Evolutionary conservation across 2,329 filamentous ascomycete species (phyloP), one percentile per base, ranked within the genome.

Genomic region (Cladosporium sp.): DNA sequence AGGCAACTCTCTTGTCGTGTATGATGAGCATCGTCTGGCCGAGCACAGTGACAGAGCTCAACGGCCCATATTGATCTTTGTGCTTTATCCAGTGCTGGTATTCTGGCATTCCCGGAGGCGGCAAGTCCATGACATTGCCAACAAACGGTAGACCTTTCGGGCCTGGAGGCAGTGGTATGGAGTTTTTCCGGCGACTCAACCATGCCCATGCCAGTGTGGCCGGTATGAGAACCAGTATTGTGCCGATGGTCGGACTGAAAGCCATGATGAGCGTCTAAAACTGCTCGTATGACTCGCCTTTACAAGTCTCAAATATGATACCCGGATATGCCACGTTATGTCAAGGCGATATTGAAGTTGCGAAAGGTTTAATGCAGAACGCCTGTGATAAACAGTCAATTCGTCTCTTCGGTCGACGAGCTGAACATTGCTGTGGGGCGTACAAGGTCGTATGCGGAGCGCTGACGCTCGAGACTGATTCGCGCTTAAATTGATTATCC

Each of bases 21-120:
- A 83, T 68, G 18, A 83, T 72, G 11, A 83, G 69, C 4, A 82
- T 72, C 0, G 79, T 80, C 49, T 79, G 75, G 0, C 81, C 80
- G 32, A 83, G 67, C 15, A 78, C 73, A 0, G 75, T 82, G 4
- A 83, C 67, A 4, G 79, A 81, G 65, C 79, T 74, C 34, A 77
- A 67, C 2, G 74, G 71, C 6, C 71, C 70, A 58, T 69, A 70
- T 5, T 12, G 52, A n/a, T 80, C 75, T 62, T 79, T 81, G 66
- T 79, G 76, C 66, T 78, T 77, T 34, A 78, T 59, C 80, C 80
- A 83, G 64, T 82, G 80, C 55, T 76, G 68, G 66, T 75, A 80
- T 66, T 81, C 79, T 4, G 71, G 74, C 6, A 66, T 68, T 1
- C 76, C 78, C 0, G 66, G 60, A 11, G 67, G 67, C 15, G 71